phyloP scores from a whole-genome alignment of 169 alveolate species.

The Theileria orientalis region DNA sequence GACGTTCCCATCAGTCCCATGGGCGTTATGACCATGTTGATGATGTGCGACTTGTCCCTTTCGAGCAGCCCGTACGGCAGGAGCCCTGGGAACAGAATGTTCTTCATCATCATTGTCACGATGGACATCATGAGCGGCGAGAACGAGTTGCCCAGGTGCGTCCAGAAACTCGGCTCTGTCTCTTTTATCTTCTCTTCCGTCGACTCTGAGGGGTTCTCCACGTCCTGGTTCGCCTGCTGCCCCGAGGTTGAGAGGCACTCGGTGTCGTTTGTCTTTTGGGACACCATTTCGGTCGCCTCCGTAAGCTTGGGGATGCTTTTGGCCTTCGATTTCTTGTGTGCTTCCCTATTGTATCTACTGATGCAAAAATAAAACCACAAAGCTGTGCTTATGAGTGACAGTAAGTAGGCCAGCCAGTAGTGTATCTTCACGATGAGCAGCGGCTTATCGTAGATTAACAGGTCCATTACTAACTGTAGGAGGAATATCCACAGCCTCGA shows the following conservation, averaged over 20 bases:
- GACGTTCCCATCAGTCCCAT: conserved; percentile 17
- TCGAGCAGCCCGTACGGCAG: conserved; percentile 42
- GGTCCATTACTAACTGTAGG: conserved; percentile 37
- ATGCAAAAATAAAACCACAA: background rate
- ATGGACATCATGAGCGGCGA: conserved; percentile 49
- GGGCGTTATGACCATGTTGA: conserved; percentile 20
- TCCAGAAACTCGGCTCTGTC: conserved; percentile 4
- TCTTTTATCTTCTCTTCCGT: background rate
- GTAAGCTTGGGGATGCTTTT: too few relatives aligned
- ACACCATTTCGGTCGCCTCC: too few relatives aligned
- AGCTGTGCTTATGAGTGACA: background rate
- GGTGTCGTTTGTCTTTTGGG: too few relatives aligned
- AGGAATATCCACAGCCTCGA: conserved; percentile 8
- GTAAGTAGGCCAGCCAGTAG: background rate
- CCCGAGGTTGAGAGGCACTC: too few relatives aligned
- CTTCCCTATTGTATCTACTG: background rate
- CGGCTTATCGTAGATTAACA: conserved; percentile 2
- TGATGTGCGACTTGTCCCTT: conserved; percentile 18
- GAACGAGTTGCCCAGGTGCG: background rate
- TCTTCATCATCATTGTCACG: conserved; percentile 22
- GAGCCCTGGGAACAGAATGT: conserved; percentile 23
- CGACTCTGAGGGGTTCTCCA: too few relatives aligned
- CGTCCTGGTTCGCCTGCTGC: too few relatives aligned
- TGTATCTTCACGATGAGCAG: conserved; percentile 17
- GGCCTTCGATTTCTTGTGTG: background rate